phyloP scores from a whole-genome alignment of 306 rosid genomes.

The Pterocarpus macrocarpus region DNA sequence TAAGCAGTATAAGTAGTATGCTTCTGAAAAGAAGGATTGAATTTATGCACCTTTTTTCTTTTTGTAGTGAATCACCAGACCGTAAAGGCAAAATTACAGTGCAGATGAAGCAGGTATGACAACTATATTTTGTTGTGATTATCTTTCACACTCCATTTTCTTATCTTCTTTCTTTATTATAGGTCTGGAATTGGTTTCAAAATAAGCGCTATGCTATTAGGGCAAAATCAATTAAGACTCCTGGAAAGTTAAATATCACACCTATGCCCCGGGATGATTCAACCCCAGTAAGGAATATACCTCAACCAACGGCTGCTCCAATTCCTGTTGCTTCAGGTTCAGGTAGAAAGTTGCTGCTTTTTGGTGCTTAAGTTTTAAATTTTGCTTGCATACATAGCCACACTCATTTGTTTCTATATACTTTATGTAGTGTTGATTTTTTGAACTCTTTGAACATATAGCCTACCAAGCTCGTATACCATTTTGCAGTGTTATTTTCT shows the following conservation, averaged over 20 bases:
- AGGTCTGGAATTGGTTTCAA: slow-evolving; percentile 99
- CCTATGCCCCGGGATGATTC: slow-evolving; percentile 80
- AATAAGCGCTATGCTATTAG: slow-evolving; percentile 93
- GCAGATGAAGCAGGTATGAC: slow-evolving; percentile 95
- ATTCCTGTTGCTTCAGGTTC: slow-evolving; percentile 78
- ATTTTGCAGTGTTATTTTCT: slow-evolving; percentile 13
- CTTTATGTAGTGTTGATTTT: slow-evolving; percentile 24
- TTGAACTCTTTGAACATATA: slow-evolving; percentile 27
- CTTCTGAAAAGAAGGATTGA: slow-evolving; percentile 36
- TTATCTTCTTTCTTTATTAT: slow-evolving; percentile 48
- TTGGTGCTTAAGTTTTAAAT: slow-evolving; percentile 17
- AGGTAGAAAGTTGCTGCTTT: slow-evolving; percentile 60
- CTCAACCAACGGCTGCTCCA: slow-evolving; percentile 74
- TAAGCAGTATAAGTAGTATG: slow-evolving; percentile 7
- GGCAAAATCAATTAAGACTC: slow-evolving; percentile 82
- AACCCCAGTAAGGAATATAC: slow-evolving; percentile 65
- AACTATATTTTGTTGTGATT: slow-evolving; percentile 31
- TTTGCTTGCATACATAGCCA: slow-evolving; percentile 32
- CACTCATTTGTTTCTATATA: slow-evolving; percentile 15
- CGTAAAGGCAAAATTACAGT: slow-evolving; percentile 93
- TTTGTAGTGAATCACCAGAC: slow-evolving; percentile 74
- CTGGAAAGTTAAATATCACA: slow-evolving; percentile 79
- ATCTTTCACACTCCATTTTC: slow-evolving; percentile 39
- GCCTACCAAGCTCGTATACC: slow-evolving; percentile 13
- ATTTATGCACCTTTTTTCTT: slow-evolving; percentile 32